A percentile compares a stretch with the other conserved stretches of the same genome.
Evolutionary conservation across 169 alveolate genomes (phyloP).

Genomic region (Plasmodium cynomolgi): DNA sequence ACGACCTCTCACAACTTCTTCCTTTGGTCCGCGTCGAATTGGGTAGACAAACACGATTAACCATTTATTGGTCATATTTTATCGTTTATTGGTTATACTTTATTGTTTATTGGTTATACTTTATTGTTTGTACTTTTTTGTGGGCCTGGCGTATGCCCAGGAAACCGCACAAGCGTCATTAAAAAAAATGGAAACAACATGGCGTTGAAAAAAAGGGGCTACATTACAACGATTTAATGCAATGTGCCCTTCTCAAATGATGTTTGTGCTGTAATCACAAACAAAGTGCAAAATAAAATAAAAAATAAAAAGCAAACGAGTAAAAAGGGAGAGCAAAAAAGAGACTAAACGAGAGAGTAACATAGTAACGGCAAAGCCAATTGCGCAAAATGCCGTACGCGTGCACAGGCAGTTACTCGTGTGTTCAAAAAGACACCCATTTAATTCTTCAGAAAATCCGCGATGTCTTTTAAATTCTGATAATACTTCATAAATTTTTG

Average conservation of each 20-base stretch:
- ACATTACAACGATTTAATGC: neutral
- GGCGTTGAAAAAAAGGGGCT: neutral
- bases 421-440: neutral
- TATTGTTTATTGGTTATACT: neutral
- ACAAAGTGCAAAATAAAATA: neutral
- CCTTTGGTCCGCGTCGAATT: neutral
- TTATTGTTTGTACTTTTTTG: neutral
- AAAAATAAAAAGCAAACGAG: neutral
- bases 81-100: neutral
- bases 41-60: neutral
- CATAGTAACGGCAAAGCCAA: neutral
- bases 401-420: neutral
- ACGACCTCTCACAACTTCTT: neutral
- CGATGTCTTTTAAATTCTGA: constrained; percentile 29
- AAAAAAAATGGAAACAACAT: neutral
- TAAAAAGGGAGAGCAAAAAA: neutral
- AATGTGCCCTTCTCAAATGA: neutral
- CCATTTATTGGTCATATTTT: neutral
- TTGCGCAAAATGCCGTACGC: neutral
- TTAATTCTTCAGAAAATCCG: constrained; percentile 23
- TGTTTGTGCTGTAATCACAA: neutral
- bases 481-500: constrained; percentile 9
- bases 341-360: neutral
- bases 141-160: neutral
- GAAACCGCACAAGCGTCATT: neutral